Evolutionary conservation across 345 rosid genomes (phyloP).

Genomic region (Pistacia vera): DNA sequence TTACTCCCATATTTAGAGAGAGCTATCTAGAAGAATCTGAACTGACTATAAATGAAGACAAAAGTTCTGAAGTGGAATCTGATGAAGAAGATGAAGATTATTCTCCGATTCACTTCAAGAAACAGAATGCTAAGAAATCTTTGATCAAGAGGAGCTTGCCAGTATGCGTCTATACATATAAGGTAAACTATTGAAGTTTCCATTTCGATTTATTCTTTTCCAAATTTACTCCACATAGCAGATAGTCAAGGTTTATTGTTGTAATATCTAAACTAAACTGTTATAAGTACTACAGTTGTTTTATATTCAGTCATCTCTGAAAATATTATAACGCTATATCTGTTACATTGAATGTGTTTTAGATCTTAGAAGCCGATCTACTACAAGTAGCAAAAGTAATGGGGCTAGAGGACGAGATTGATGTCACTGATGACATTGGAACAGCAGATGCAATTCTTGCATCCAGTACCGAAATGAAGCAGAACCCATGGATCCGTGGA

Average conservation of each 20-base stretch:
- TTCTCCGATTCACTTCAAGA: slow-evolving; percentile 34
- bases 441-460: slow-evolving; percentile 85
- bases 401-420: slow-evolving; percentile 82
- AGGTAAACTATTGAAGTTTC: slow-evolving; percentile 45
- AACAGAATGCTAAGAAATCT: slow-evolving; percentile 33
- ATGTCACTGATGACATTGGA: slow-evolving; percentile 81
- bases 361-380: slow-evolving; percentile 88
- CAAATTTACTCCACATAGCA: not conserved
- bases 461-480: slow-evolving; percentile 71
- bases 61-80: slow-evolving; percentile 40
- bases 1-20: slow-evolving; percentile 35
- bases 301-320: not conserved
- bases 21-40: slow-evolving; percentile 43
- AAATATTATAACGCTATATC: slow-evolving; percentile 11
- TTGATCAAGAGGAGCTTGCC: slow-evolving; percentile 51
- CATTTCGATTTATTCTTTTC: slow-evolving; percentile 7
- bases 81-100: slow-evolving; percentile 60
- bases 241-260: not conserved
- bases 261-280: not conserved
- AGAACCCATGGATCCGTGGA: slow-evolving; percentile 82
- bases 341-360: slow-evolving; percentile 23
- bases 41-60: slow-evolving; percentile 33
- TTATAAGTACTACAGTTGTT: not conserved
- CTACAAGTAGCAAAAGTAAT: slow-evolving; percentile 83
- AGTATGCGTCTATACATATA: slow-evolving; percentile 65